Evolutionary conservation across 306 rosid species (phyloP), one percentile per base, ranked within the genome.

Genomic region (Crotalaria pallida): DNA sequence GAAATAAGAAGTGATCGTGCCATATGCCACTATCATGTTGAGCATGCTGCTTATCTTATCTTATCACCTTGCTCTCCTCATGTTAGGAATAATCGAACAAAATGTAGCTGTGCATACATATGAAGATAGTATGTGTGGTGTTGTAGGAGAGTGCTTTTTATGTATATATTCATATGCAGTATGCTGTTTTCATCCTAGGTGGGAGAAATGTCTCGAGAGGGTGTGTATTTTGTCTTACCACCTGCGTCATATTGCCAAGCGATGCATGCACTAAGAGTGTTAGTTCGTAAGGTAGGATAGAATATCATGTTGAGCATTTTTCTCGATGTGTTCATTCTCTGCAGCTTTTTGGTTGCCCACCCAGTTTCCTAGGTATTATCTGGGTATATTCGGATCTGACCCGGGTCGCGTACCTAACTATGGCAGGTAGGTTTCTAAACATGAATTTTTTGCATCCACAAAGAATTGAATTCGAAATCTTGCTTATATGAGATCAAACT

Each of bases 61-160:
- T 61, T 52, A 34, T 57, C n/a, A 10, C 45, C 41, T 8, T 50
- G 27, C 51, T 73, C 60, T 29, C 53, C 45, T 29, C 43, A 19
- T 40, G 49, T 64, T 65, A 45, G 80, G 59, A 72, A 45, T 21
- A 7, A 27, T 58, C 27, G 3, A 51, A 44, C 65, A 56, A 29
- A 51, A 72, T 52, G 15, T 67, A 33, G 67, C 49, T 50, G 48
- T 24, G 73, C 56, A 62, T 69, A 77, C 77, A 73, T 77, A 16
- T 23, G 27, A 69, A 57, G 71, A 62, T 48, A 26, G 48, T 38
- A 12, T 74, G 63, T 51, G 19, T 43, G 29, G 22, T 31, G 36
- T 31, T 31, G 36, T 31, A 31, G 36, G 40, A 22, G 56, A 24
- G 7, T 73, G 67, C 36, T 52, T 26, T 38, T 10, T 9, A 15